These are phyloP conservation scores for Phellinidium pouzarii DNA, from an alignment of 1,284 basidiomycete genomes.

Conservation along the genomic window DNA sequence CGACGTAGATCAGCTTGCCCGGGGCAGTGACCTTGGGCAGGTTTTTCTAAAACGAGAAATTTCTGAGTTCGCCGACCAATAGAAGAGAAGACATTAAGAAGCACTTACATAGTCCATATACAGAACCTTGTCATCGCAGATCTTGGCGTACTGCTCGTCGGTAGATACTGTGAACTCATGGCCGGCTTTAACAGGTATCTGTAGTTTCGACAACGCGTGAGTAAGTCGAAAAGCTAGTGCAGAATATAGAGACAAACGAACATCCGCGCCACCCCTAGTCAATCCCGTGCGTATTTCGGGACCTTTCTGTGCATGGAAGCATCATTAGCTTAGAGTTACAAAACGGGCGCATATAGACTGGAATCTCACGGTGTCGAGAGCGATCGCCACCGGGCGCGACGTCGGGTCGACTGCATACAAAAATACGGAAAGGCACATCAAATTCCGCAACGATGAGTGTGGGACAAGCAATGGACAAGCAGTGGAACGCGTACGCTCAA, in stretches of 20 bases:
- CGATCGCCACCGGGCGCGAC: slow-evolving; percentile 94
- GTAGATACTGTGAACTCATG: slow-evolving; percentile 94
- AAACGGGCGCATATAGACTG: not conserved
- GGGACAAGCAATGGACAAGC: slow-evolving; percentile 11
- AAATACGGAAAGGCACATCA: slow-evolving; percentile 9
- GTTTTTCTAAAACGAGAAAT: slow-evolving; percentile 55
- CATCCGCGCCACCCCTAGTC: slow-evolving; percentile 84
- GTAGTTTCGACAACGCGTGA: slow-evolving; percentile 3
- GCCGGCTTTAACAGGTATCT: slow-evolving; percentile 83
- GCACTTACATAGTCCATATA: slow-evolving; percentile 80
- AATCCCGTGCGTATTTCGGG: slow-evolving; percentile 98
- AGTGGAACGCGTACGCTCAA: slow-evolving; percentile 46
- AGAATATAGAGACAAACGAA: slow-evolving; percentile 39
- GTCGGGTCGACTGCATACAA: slow-evolving; percentile 42
- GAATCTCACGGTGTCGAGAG: slow-evolving; percentile 83
- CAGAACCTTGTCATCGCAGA: slow-evolving; percentile 77
- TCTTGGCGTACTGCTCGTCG: slow-evolving; percentile 76
- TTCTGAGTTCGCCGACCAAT: slow-evolving; percentile 16
- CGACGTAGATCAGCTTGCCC: slow-evolving; percentile 95
- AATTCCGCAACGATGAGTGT: not conserved
- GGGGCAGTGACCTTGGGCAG: slow-evolving; percentile 92
- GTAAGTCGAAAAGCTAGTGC: not conserved
- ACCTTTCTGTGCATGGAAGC: slow-evolving; percentile 69
- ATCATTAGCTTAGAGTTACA: not conserved
- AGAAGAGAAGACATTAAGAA: slow-evolving; percentile 17